Evolutionary conservation across 441 rosid species (phyloP), one percentile per base, ranked within the genome.

Genomic region (Pelargonium myrrhifolium): DNA sequence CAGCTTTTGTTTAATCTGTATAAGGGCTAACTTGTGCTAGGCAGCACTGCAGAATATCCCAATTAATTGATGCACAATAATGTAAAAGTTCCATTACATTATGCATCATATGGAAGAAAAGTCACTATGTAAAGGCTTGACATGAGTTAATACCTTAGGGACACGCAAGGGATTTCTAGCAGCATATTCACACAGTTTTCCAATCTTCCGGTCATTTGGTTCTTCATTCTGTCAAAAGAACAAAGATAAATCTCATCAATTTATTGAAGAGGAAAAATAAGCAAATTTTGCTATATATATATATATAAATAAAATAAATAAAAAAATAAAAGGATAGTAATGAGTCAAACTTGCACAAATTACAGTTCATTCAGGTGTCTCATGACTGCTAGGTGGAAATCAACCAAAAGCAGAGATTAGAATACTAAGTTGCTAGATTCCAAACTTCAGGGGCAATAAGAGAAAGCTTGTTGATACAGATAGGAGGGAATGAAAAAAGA

Each of bases 101-200:
- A 47, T 11, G 17, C 3, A 21, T 7, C 9, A 10, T 15, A 20
- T 24, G 3, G 7, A 59, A 21, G 31, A 24, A 59, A 8, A n/a
- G n/a, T 14, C 15, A 59, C 14, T 59, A 10, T 59, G 11, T 59
- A 35, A 59, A 11, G 28, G 17, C 68, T 10, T 64, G 62, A 14
- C 67, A 49, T 43, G 28, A 68, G 65, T 47, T 22, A n/a, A 68
- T 70, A 88, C 99, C 96, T 91, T 84, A 3, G 99, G 99, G 62
- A 93, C 87, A 71, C 96, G 82, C 73, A 93, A 74, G n/a, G 99
- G 97, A 70, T 93, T 93, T 79, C 81, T 88, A 40, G 85, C 85
- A 40, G 86, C 96, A 84, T 91, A 93, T 64, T 93, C 99, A 77
- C 99, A 93, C 72, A 93, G 93, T 81, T 88, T 93, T 69, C 90